Percentiles rank a stretch among this genome's conserved stretches.
Conservation (phyloP, 2,329 filamentous ascomycete species). For the Cercospora sp. region DNA sequence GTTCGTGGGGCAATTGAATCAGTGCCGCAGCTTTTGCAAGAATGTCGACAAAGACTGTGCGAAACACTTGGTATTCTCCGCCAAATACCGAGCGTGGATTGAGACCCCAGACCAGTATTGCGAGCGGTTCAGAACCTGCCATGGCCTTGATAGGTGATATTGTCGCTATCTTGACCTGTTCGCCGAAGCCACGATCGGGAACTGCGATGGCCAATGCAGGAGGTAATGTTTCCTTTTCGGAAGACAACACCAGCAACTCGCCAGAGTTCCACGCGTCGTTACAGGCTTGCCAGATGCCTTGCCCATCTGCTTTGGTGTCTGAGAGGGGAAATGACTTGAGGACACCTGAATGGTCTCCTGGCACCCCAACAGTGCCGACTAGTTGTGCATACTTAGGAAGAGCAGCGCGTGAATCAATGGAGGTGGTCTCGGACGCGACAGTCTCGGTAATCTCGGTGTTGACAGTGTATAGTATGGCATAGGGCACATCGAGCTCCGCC, state of each 20-base stretch:
- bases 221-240: conserved; percentile 37
- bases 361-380: conserved; percentile 34
- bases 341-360: conserved; percentile 29
- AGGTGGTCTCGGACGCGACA: conserved; percentile 12
- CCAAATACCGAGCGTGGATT: conserved; percentile 44
- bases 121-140: conserved; percentile 40
- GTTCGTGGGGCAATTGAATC: conserved; percentile 43
- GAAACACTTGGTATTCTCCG: conserved; percentile 43
- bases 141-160: conserved; percentile 43
- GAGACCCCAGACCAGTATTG: conserved; percentile 44
- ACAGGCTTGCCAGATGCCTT: conserved; percentile 35
- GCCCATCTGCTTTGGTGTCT: conserved; percentile 6
- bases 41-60: conserved; percentile 41
- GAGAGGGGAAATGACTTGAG: conserved; percentile 31
- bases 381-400: conserved; percentile 29
- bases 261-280: conserved; percentile 36
- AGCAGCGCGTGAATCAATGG: conserved; percentile 13
- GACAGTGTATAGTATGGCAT: conserved; percentile 32
- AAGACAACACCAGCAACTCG: conserved; percentile 36
- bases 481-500: conserved; percentile 31
- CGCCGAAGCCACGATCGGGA: conserved; percentile 41
- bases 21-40: conserved; percentile 44
- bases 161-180: conserved; percentile 39
- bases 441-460: conserved; percentile 25
- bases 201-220: conserved; percentile 33